Evolutionary conservation across 305 asterid species (phyloP), one percentile per base, ranked within the genome.

Genomic region (Fraxinus sp.): DNA sequence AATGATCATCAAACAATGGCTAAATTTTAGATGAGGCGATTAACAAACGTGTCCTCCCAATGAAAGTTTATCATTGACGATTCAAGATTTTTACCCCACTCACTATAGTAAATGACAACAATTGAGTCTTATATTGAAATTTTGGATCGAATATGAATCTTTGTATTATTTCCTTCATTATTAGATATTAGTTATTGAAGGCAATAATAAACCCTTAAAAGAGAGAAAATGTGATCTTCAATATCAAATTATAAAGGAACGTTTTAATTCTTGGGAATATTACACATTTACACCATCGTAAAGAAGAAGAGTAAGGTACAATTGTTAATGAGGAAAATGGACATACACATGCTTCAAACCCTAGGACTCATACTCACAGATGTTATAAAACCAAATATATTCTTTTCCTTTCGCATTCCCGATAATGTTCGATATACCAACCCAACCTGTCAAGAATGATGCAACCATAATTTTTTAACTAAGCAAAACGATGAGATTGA

Each of bases 351-450:
- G 24, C 77, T 81, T 46, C 70, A 41, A 11, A 80, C 43, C 77
- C 79, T 84, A 87, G 7, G 75, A 74, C 26, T 79, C 32, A 59
- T 90, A 87, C 77, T 86, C 80, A 84, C 95, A 91, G 26, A 91
- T 88, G 88, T 90, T 79, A 80, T 87, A 92, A 81, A 91, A 91
- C 85, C 94, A 91, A 81, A 90, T 82, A 77, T 88, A 77, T 59
- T 87, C 88, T 49, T 87, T 64, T 24, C 84, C 89, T 3, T 81
- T 82, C 20, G 80, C 85, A 77, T 87, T 76, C 18, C 88, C 90
- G 8, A 91, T 88, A 28, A 91, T 86, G 89, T 89, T 87, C 62
- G 86, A 79, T 78, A 93, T 88, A 75, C 95, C 92, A n/a, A 89
- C 91, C 77, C 90, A 90, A 84, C 97, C 94, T 93, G 90, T 68